Conservation (phyloP, 345 rosid species). For the Dimocarpus longan region DNA sequence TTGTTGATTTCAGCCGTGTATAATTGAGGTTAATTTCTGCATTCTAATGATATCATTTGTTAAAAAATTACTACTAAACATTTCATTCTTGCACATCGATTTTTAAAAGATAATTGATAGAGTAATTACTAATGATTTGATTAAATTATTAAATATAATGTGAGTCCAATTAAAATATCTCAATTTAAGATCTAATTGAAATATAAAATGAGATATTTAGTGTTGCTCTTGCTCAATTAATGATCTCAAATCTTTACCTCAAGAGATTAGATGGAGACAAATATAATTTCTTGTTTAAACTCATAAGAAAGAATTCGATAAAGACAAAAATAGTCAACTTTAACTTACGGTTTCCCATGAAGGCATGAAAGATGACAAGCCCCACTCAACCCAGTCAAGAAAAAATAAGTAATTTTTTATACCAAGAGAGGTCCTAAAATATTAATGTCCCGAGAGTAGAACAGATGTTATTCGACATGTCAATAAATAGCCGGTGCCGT, state of each 20-base stretch:
- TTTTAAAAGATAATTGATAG: no score
- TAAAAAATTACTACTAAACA: no score
- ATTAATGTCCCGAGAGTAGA: background rate
- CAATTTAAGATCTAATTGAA: no score
- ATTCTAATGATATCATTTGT: background rate
- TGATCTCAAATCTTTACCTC: no score
- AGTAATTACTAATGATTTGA: no score
- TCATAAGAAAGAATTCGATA: background rate
- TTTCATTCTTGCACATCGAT: no score
- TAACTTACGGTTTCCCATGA: background rate
- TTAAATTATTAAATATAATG: no score
- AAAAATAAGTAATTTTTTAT: background rate
- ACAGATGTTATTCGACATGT: constrained; percentile 1
- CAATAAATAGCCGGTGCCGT: no score
- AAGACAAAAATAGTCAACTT: background rate
- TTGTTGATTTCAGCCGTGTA: background rate
- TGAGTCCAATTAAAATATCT: no score
- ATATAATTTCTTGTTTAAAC: background rate
- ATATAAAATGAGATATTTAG: no score
- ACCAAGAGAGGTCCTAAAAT: background rate
- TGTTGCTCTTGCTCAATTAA: no score
- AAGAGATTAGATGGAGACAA: no score
- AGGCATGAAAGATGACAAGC: background rate
- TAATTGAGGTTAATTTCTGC: background rate
- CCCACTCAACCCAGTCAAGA: background rate